Conservation (phyloP, 371 early-diverging fungal species). For the Mucor indicus region DNA sequence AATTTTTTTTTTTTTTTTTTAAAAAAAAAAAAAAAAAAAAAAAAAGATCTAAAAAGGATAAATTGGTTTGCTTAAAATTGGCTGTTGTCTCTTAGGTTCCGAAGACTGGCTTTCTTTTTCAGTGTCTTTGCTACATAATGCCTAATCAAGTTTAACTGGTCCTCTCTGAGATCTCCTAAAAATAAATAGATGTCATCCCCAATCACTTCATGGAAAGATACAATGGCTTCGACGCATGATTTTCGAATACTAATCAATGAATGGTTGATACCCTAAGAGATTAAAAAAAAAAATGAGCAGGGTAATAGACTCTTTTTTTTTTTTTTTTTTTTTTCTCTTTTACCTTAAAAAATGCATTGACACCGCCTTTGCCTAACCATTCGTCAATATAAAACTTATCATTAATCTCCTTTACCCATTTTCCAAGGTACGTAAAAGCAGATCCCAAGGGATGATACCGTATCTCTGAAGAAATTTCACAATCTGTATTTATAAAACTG, state of each 20-base stretch:
- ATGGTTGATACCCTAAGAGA: constrained; percentile 38
- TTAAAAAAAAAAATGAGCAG: neutral
- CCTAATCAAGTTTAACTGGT: constrained; percentile 39
- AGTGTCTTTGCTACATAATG: constrained; percentile 45
- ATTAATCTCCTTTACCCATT: constrained; percentile 37
- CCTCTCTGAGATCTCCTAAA: constrained; percentile 40
- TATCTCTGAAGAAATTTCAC: constrained; percentile 10
- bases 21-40: neutral
- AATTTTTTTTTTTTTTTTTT: neutral
- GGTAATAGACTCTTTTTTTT: neutral
- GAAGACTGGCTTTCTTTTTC: constrained; percentile 37
- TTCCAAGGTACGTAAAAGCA: constrained; percentile 47
- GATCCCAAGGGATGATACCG: constrained; percentile 45
- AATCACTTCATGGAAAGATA: constrained; percentile 44
- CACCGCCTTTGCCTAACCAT: constrained; percentile 39
- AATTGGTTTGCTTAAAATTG: constrained; percentile 11
- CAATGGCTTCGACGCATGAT: constrained; percentile 47
- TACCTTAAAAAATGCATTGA: constrained; percentile 41
- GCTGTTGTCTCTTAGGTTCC: constrained; percentile 31
- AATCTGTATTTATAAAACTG: constrained; percentile 19
- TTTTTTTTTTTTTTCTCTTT: neutral
- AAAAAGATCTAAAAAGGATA: neutral
- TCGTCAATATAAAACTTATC: constrained; percentile 40
- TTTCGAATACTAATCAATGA: constrained; percentile 42
- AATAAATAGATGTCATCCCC: constrained; percentile 40